Evolutionary conservation across 441 rosid species (phyloP), one percentile per base, ranked within the genome.

Genomic region (Mallotus japonicus): DNA sequence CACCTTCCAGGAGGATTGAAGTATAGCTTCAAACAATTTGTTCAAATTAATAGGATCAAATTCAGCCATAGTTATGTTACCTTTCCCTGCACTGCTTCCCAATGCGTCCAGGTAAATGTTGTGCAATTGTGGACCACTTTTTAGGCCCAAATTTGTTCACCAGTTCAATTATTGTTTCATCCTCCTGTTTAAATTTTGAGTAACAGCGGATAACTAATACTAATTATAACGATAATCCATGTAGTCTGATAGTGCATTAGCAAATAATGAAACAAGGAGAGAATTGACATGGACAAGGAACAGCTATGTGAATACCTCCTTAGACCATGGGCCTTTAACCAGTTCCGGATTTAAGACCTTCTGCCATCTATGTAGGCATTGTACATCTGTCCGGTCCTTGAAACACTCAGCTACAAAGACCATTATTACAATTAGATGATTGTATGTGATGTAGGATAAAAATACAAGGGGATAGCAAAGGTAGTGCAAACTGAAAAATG

Each of bases 281-380:
- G 66, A 64, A 72, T 65, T 42, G 37, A 53, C 42, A 49, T 65
- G 67, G 47, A 70, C 50, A 46, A 65, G 60, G 55, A 73, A 59
- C 57, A 74, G 74, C 53, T 42, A 76, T 17, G 62, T 24, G 56
- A 40, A 67, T 73, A 93, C 99, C 99, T 93, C 98, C 81, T 93
- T 96, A 14, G 99, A 93, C 99, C 99, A 96, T 17, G 99, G 99
- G 20, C 98, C 99, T 89, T 96, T 93, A 58, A 96, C 93, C 71
- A 95, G 95, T 76, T 96, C 99, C 50, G 99, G 99, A 81, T 93
- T 90, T 80, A 96, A 86, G 79, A 96, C 99, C 86, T 96, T 96
- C 87, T 96, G 99, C 99, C 99, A 96, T 82, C 99, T 88, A 85
- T 96, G 99, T 53, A 96, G 89, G 87, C 99, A 96, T 77, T 96